A percentile compares a stretch with the other conserved stretches of the same genome.
Conservation (phyloP, 192 early-diverging fungal genomes). For the Pilaira anomala region DNA sequence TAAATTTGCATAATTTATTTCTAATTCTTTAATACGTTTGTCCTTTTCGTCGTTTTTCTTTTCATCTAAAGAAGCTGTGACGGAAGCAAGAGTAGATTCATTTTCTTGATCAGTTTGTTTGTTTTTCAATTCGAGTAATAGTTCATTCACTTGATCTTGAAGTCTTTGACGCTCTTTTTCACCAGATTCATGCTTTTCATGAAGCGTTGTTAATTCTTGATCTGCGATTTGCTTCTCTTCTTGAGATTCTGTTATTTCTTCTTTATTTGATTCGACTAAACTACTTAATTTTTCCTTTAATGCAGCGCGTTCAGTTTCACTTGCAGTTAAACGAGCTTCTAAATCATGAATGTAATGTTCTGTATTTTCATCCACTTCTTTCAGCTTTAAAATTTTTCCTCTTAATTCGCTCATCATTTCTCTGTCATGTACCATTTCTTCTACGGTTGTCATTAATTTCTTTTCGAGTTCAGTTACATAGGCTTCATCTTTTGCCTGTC, state of each 20-base stretch:
- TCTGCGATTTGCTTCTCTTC: background rate
- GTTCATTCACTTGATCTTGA: slow-evolving; percentile 3
- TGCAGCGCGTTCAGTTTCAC: slow-evolving; percentile 17
- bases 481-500: slow-evolving; percentile 42
- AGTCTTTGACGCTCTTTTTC: slow-evolving; percentile 4
- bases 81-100: background rate
- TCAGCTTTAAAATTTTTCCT: slow-evolving; percentile 49
- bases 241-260: background rate
- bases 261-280: slow-evolving; percentile 5
- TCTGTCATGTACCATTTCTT: slow-evolving; percentile 38
- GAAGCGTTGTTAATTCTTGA: background rate
- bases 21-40: slow-evolving; percentile 1
- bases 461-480: slow-evolving; percentile 43
- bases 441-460: slow-evolving; percentile 28
- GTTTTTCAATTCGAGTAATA: background rate
- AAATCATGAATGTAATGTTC: slow-evolving; percentile 44
- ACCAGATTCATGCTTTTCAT: slow-evolving; percentile 7
- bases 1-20: background rate
- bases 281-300: slow-evolving; percentile 14
- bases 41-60: background rate
- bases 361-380: slow-evolving; percentile 46
- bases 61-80: background rate
- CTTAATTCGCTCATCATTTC: slow-evolving; percentile 35
- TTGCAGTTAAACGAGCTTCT: slow-evolving; percentile 27
- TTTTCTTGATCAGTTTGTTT: slow-evolving; percentile 2